Base-by-base conservation (phyloP, 768 basidiomycete genomes). In the Cantharellus anzutake region DNA sequence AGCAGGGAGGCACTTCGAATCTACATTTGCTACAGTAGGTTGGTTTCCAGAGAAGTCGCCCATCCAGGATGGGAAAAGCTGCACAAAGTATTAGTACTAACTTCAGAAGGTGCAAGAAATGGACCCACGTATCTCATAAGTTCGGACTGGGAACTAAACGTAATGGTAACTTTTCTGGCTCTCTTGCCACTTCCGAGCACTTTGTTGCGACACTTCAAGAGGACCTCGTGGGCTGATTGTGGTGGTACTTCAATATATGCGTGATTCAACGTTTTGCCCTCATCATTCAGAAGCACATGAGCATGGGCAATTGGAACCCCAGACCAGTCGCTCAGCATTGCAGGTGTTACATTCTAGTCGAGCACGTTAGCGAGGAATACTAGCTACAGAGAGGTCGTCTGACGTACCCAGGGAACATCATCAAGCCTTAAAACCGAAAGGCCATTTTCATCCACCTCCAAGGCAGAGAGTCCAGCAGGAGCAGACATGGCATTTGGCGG, bases 41-140 rank as follows among this genome's bases (percentile, higher is more conserved):
- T 75, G 73, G 38, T 77, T 75, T 42, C 82, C 81, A 60, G 81
- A 78, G 68, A 89, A 91, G 14, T 73, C 72, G 3, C 87, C 87
- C 61, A 77, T 78, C 87, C 88, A 91, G 5, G 75, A 77, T 2
- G 87, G 86, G 71, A 90, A 91, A 4, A 91, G 67, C 82, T 87
- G 61, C 3, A 62, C 37, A 67, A 53, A 35, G 41, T 48, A 37
- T 11, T 55, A 20, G 4, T 40, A 35, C 38, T 39, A 5, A n/a
- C 1, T 5, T n/a, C 14, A 14, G 4, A 16, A 44, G 41, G 35
- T 14, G 42, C 35, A 41, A 60, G 44, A 56, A 53, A 52, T 34
- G 60, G 29, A 71, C 80, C 41, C 66, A 87, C 85, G 64, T 86
- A 82, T 60, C 76, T 72, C 88, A 89, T 88, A 37, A 91, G 74